A percentile compares a stretch with the other conserved stretches of the same genome.
phyloP scores from a whole-genome alignment of 2,329 filamentous ascomycete genomes.

The Hypoxylon sp. region DNA sequence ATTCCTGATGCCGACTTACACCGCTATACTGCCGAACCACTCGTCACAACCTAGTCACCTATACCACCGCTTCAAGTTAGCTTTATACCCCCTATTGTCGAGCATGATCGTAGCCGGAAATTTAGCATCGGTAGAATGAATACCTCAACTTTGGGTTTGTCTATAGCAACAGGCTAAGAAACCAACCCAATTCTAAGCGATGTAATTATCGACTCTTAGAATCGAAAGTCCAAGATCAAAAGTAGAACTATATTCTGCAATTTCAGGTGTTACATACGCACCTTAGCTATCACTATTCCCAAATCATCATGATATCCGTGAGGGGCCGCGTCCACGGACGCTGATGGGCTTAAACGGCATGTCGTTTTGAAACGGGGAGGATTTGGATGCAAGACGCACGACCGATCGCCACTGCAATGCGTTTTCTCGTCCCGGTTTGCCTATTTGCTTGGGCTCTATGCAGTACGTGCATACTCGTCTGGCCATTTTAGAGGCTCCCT shows the following conservation, averaged over 20 bases:
- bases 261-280: conserved; percentile 4
- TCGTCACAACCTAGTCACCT: background rate
- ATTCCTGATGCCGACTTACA: conserved; percentile 11
- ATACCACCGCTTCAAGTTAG: too few species aligned
- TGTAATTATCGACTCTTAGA: too few species aligned
- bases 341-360: conserved; percentile 22
- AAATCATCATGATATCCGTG: conserved; percentile 1
- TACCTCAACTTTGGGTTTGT: too few species aligned
- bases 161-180: too few species aligned
- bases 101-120: background rate
- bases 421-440: conserved; percentile 14
- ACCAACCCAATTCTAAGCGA: too few species aligned
- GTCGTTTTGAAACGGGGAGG: conserved; percentile 21
- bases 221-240: background rate
- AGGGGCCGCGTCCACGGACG: conserved; percentile 13
- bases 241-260: background rate
- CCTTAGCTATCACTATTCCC: background rate
- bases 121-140: too few species aligned
- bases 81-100: too few species aligned
- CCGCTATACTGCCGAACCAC: conserved; percentile 1
- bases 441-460: conserved; percentile 5
- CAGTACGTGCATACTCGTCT: conserved; percentile 8
- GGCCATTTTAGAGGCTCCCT: conserved; percentile 13
- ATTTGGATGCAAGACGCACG: conserved; percentile 11
- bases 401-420: conserved; percentile 21